phyloP scores from a whole-genome alignment of 106 monocot genomes.

The Amphibolis antarctica region DNA sequence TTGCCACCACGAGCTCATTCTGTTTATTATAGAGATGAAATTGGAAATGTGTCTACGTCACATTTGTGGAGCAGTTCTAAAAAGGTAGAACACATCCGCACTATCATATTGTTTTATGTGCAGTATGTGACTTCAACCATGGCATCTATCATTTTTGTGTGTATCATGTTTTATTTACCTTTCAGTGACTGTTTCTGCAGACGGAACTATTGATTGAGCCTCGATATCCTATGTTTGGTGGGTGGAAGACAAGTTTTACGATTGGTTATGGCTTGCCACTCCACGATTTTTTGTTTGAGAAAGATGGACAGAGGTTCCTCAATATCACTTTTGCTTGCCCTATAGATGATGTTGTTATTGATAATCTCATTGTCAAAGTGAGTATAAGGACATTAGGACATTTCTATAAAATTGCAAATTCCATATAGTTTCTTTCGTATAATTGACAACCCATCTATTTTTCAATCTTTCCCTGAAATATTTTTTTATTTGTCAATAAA shows the following conservation, averaged over 20 bases:
- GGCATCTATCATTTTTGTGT: too few species aligned
- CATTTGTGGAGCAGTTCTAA: conserved; percentile 70
- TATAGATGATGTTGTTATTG: conserved; percentile 62
- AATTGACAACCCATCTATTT: background rate
- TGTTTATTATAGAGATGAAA: conserved; percentile 98
- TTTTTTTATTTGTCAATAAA: too few species aligned
- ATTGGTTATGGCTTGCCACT: conserved; percentile 88
- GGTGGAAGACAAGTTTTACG: conserved; percentile 92
- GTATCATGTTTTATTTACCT: background rate
- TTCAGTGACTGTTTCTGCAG: conserved; percentile 28
- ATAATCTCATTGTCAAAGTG: conserved; percentile 72
- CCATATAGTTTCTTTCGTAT: too few species aligned
- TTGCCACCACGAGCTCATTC: conserved; percentile 93
- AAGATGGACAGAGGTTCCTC: conserved; percentile 65
- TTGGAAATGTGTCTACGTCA: conserved; percentile 93
- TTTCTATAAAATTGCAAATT: background rate
- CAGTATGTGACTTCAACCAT: too few species aligned
- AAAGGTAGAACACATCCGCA: conserved; percentile 34
- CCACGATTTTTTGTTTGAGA: conserved; percentile 66
- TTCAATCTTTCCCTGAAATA: too few species aligned
- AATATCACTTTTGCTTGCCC: conserved; percentile 89
- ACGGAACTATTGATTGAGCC: conserved; percentile 83
- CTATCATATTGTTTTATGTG: too few species aligned
- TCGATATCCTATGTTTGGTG: conserved; percentile 93
- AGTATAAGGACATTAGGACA: conserved; percentile 18